Base-by-base conservation (phyloP, 1,139 yeast genomes). In the Sugiyamaella japonica region DNA sequence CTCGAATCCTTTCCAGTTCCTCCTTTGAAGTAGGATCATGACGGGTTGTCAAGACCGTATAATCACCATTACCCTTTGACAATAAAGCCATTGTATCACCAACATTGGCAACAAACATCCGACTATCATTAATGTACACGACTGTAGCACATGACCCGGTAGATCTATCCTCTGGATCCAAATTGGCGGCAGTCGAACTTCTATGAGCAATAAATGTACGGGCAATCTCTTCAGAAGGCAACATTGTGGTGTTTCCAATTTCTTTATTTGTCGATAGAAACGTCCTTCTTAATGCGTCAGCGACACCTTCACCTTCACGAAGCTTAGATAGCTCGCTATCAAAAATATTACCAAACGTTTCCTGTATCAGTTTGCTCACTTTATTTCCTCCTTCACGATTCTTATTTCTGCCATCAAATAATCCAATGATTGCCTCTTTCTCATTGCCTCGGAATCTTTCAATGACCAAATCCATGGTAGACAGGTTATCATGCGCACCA, bases 111-210 rank as follows among this genome's bases (percentile, higher is more conserved):
- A 91, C 80, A 68, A 85, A 90, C 31, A 91, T 70, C 56, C 76
- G 79, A 56, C 81, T 81, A 36, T 85, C 95, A 59, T 82, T 82
- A 60, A 93, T 79, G 67, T 89, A 95, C 10, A 89, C 78, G 16
- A 90, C 83, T 0, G 97, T 84, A 0, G 89, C 87, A 51, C 96
- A 82, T 48, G 96, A 86, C 10, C 99, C 99, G n/a, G 93, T 82
- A 50, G 79, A 73, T 7, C 85, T 81, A 68, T 91, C 98, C 23
- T 84, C 86, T 8, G 63, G 63, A 28, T 60, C 62, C 43, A 70
- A 56, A 36, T 65, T 62, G 2, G 67, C 63, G 12, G 74, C 73
- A 5, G 73, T 66, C 1, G 72, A 58, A 31, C 67, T 61, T 48
- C 70, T 62, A 47, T 71, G 74, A 2, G 73, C 73, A 28, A 70